phyloP scores from a whole-genome alignment of 345 rosid genomes.

The Angophora floribunda region DNA sequence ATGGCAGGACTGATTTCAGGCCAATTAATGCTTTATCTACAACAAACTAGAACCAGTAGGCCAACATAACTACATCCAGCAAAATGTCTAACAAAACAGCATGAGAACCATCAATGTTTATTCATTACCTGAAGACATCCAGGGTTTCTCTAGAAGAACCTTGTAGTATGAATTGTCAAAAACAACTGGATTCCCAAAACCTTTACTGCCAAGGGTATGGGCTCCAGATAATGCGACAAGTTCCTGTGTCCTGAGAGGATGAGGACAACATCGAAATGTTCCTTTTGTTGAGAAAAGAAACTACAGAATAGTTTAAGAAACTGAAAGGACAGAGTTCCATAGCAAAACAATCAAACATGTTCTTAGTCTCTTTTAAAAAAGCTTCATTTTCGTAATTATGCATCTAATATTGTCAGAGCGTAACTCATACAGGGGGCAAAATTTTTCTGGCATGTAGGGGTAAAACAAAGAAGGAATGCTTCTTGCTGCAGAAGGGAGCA shows the following conservation, averaged over 20 bases:
- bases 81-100: background rate
- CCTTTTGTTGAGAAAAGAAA: background rate
- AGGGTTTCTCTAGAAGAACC: conserved; percentile 80
- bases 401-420: background rate
- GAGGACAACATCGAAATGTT: background rate
- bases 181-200: conserved; percentile 63
- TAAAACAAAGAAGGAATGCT: background rate
- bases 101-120: background rate
- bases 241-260: conserved; percentile 50
- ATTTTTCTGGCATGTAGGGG: background rate
- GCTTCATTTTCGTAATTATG: background rate
- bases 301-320: background rate
- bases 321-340: background rate
- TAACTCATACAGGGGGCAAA: background rate
- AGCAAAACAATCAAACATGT: background rate
- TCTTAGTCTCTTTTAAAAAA: background rate
- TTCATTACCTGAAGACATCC: conserved; percentile 58
- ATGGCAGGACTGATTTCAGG: background rate
- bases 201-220: conserved; percentile 85
- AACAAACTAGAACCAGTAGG: background rate
- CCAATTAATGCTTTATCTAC: background rate
- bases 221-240: conserved; percentile 88
- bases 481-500: background rate
- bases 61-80: background rate
- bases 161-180: conserved; percentile 85